Evolutionary conservation across 192 early-diverging fungal genomes (phyloP).

Genomic region (Geranomyces variabilis): DNA sequence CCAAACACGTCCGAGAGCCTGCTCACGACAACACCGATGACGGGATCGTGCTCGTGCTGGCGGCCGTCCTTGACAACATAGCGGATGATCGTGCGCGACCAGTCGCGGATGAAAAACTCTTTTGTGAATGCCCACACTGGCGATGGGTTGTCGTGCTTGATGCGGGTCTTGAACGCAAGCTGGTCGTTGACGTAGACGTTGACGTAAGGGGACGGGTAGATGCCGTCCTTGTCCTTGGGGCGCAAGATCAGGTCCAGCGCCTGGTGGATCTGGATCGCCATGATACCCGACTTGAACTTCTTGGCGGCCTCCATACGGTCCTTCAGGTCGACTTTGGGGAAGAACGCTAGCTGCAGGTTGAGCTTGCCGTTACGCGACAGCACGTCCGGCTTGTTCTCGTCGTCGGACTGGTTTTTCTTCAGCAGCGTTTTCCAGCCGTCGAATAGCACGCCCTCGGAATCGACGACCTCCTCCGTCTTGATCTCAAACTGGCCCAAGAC

Average conservation of each 20-base stretch:
- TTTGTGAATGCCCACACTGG: slow-evolving; percentile 17
- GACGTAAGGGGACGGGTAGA: slow-evolving; percentile 36
- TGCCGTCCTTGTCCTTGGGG: slow-evolving; percentile 34
- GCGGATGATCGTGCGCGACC: slow-evolving; percentile 23
- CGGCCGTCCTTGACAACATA: slow-evolving; percentile 33
- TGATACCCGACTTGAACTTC: slow-evolving; percentile 26
- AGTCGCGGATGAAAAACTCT: slow-evolving; percentile 36
- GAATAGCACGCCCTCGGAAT: slow-evolving; percentile 27
- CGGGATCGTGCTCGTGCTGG: slow-evolving; percentile 36
- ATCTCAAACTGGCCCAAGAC: slow-evolving; percentile 32
- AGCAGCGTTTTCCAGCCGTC: slow-evolving; percentile 35
- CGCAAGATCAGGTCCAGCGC: slow-evolving; percentile 29
- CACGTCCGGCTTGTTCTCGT: slow-evolving; percentile 14
- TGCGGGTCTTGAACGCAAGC: slow-evolving; percentile 24
- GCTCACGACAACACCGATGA: slow-evolving; percentile 32
- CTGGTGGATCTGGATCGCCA: slow-evolving; percentile 36
- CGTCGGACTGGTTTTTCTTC: slow-evolving; percentile 17
- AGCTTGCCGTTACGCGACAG: slow-evolving; percentile 31
- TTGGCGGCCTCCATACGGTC: slow-evolving; percentile 14
- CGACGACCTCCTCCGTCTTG: slow-evolving; percentile 31
- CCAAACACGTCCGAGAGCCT: slow-evolving; percentile 23
- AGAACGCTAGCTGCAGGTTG: slow-evolving; percentile 34
- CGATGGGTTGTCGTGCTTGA: slow-evolving; percentile 35
- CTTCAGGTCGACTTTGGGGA: slow-evolving; percentile 26
- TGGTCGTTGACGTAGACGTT: slow-evolving; percentile 35